Evolutionary conservation across 2,329 filamentous ascomycete genomes (phyloP).

Genomic region (Fonsecaea nubica): DNA sequence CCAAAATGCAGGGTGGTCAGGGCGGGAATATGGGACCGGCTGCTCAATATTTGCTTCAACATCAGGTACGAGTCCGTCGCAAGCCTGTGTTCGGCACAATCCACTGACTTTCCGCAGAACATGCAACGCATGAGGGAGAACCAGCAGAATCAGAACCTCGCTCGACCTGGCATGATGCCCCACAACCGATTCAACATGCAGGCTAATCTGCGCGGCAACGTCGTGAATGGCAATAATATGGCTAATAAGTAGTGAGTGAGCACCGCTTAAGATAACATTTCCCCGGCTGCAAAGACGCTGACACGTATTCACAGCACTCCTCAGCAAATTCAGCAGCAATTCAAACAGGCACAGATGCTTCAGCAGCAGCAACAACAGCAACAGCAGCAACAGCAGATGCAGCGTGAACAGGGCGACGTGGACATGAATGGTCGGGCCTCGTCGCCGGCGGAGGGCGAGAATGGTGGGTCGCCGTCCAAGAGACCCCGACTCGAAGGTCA

Average conservation of each 20-base stretch:
- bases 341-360: constrained; percentile 61
- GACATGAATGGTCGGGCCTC: constrained; percentile 82
- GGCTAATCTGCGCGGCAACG: constrained; percentile 41
- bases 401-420: constrained; percentile 89
- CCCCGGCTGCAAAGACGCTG: neutral
- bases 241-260: constrained; percentile 36
- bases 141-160: constrained; percentile 73
- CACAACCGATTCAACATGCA: constrained; percentile 70
- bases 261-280: neutral
- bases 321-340: constrained; percentile 38
- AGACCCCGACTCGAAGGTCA: constrained; percentile 77
- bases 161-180: constrained; percentile 67
- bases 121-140: constrained; percentile 69
- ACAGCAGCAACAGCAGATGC: constrained; percentile 57
- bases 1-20: constrained; percentile 59
- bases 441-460: constrained; percentile 82
- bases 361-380: constrained; percentile 65
- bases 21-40: constrained; percentile 49
- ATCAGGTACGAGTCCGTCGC: constrained; percentile 68
- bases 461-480: constrained; percentile 91
- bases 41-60: constrained; percentile 78
- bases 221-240: constrained; percentile 38
- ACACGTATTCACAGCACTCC: constrained; percentile 33
- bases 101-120: constrained; percentile 27
- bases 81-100: constrained; percentile 24